These are phyloP conservation scores for Pythium monospermum DNA, from an alignment of 352 stramenopile genomes.

Conservation along the genomic window DNA sequence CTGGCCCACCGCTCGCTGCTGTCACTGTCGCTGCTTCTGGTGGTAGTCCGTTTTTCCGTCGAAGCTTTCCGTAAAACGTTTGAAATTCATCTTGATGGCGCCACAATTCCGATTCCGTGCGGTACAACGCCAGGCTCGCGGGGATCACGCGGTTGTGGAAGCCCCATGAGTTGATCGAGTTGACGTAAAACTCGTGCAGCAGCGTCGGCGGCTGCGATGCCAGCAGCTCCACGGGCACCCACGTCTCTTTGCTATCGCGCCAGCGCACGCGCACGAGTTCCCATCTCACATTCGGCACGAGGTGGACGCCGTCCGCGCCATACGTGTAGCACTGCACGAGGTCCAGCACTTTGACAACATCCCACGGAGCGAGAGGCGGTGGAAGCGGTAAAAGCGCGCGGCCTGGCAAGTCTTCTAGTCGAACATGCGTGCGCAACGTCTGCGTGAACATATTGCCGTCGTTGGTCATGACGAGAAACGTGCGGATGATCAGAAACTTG, in stretches of 20 bases:
- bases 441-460: slow-evolving; percentile 65
- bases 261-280: slow-evolving; percentile 68
- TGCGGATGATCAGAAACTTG: slow-evolving; percentile 51
- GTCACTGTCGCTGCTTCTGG: background rate
- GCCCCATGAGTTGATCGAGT: slow-evolving; percentile 70
- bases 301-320: background rate
- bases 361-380: slow-evolving; percentile 32
- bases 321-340: slow-evolving; percentile 52
- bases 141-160: slow-evolving; percentile 42
- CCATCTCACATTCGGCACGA: slow-evolving; percentile 39
- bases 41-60: slow-evolving; percentile 15
- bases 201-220: slow-evolving; percentile 28
- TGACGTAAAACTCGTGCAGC: slow-evolving; percentile 75
- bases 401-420: slow-evolving; percentile 34
- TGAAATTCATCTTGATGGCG: slow-evolving; percentile 65
- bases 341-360: slow-evolving; percentile 67
- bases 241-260: slow-evolving; percentile 60
- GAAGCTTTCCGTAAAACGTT: slow-evolving; percentile 46
- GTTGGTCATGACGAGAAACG: slow-evolving; percentile 73
- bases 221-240: slow-evolving; percentile 59
- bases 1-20: too few relatives aligned
- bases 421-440: slow-evolving; percentile 26
- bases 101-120: slow-evolving; percentile 72
- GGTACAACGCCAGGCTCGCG: slow-evolving; percentile 30
- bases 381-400: slow-evolving; percentile 52